Evolutionary conservation across 2,329 filamentous ascomycete species (phyloP), one percentile per base, ranked within the genome.

Genomic region (Xylariaceae sp.): DNA sequence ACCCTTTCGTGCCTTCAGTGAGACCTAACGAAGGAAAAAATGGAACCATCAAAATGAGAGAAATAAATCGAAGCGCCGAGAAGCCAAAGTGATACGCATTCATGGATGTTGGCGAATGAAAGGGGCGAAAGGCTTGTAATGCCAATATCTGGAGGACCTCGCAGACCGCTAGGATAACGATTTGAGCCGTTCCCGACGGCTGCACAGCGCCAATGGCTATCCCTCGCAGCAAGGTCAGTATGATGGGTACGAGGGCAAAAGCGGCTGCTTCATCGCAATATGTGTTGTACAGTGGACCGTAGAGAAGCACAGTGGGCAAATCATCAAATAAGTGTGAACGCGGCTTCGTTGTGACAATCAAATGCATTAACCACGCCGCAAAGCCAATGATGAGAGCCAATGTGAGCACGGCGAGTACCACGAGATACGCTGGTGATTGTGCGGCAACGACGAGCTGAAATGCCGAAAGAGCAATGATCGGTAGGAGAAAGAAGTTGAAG

Each of bases 241-340:
- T 74, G 14, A 96, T 83, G 1, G 92, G 91, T 17, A 96, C 84
- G 39, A 96, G 77, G 6, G 92, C 90, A 68, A 95, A 99, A 0
- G 89, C 85, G 7, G 92, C 89, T 0, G 90, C 90, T 66, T 92
- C 88, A 66, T 99, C 94, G 19, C 89, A 94, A 67, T 95, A 97
- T 0, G 94, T 99, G 70, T 99, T 99, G 70, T 99, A 99, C 7
- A 99, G 75, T 5, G 94, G 90, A 0, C 94, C 94, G 61, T 96
- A 97, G 1, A 90, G 78, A 2, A 99, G 76, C 9, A 97, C 84
- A 0, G 90, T 96, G 6, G 90, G 84, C 43, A 99, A 76, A 62
- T 97, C 90, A 68, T 99, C 94, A 66, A 96, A 99, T 10, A 99
- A 77, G 58, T 90, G 87, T 1, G 90, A 87, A 53, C 90, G 85